Evolutionary conservation across 192 early-diverging fungal genomes (phyloP), one percentile per base, ranked within the genome.

Genomic region (Haplosporangium gracile): DNA sequence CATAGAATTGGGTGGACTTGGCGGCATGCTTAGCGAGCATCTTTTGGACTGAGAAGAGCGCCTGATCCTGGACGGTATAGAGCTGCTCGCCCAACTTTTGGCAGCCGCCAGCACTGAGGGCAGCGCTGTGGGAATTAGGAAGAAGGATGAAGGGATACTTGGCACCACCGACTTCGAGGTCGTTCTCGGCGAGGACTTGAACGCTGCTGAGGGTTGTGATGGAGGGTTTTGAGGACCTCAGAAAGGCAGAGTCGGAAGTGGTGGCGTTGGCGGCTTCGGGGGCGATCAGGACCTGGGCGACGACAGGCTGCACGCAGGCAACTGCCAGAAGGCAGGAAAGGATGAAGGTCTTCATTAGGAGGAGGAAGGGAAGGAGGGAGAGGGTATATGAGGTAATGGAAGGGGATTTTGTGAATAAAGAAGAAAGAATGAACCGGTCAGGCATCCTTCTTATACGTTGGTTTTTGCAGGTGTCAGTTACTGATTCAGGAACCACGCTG

Each of bases 131-230:
- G 36, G 20, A 10, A 47, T 78, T 68, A 5, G 77, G 38, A 26
- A 78, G 68, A 36, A 71, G 29, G 22, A 78, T 70, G 51, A 78
- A 70, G 51, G 77, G 69, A 51, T 71, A 78, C 24, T 78, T 78
- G 38, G 77, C 69, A 13, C 77, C 68, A 6, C 40, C 77, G 1
- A 57, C 69, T n/a, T 78, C 77, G 8, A 78, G 68, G 15, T 69
- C 51, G 51, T 78, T 78, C 15, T 72, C 77, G n/a, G 70, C 77
- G 7, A 78, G 69, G 38, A 78, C 77, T 3, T 78, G 77, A 15
- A 69, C 69, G 13, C 77, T 55, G 55, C 32, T 57, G 77, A 78
- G 40, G 5, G 40, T 71, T 22, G 55, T 38, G 51, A 43, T 42
- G 51, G 77, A 24, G 26, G 42, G 4, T 36, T 9, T 53, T 4